These are phyloP conservation scores for Russula foetens DNA, from an alignment of 768 basidiomycete species.

Conservation along the genomic window DNA sequence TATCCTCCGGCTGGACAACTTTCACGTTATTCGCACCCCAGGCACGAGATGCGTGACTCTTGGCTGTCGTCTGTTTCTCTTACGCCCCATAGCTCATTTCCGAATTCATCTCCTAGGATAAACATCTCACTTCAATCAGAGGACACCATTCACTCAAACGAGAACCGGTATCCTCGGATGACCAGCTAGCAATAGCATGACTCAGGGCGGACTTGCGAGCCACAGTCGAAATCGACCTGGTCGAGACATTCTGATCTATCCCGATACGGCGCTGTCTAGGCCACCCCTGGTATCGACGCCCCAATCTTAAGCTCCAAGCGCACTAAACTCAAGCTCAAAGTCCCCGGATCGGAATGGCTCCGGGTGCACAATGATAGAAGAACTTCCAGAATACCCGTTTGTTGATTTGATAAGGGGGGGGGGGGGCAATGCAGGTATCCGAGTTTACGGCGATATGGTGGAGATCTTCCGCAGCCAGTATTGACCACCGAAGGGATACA, in stretches of 20 bases:
- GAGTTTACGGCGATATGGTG: not conserved
- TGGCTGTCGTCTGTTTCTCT: not conserved
- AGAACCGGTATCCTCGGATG: not conserved
- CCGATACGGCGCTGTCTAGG: conserved; percentile 11
- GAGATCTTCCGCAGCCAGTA: not conserved
- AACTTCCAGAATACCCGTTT: not conserved
- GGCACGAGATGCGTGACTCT: not conserved
- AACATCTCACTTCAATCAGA: not conserved
- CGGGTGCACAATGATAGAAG: not conserved
- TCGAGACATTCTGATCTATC: conserved; percentile 8
- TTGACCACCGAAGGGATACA: not conserved
- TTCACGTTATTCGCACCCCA: too few relatives aligned
- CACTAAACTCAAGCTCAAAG: not conserved
- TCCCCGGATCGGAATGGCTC: conserved; percentile 6
- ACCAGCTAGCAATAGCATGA: not conserved
- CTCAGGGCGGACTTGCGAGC: not conserved
- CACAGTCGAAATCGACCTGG: not conserved
- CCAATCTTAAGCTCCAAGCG: not conserved
- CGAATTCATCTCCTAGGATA: conserved; percentile 1
- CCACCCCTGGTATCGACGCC: conserved; percentile 4
- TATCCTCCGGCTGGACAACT: not conserved
- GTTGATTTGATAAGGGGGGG: not conserved
- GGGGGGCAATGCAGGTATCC: not conserved
- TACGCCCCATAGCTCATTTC: conserved; percentile 1
- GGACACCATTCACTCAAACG: not conserved